phyloP scores from a whole-genome alignment of 2,329 filamentous ascomycete species.

The Massarina eburnea region DNA sequence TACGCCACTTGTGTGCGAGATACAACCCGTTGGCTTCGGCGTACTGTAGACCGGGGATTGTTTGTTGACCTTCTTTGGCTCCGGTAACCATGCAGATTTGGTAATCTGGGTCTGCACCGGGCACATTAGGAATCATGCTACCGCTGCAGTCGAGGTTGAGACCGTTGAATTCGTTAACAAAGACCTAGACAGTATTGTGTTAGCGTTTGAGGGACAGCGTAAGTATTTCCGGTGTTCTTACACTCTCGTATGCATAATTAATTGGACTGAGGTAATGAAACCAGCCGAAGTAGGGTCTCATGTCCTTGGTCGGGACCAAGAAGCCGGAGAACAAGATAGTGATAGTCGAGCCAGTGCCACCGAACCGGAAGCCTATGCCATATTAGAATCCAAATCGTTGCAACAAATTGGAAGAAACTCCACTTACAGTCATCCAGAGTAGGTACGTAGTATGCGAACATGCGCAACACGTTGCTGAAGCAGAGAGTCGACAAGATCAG shows the following conservation, averaged over 20 bases:
- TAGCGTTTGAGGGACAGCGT: neutral
- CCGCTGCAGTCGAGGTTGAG: slow-evolving; percentile 50
- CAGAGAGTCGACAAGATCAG: neutral
- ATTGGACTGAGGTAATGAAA: slow-evolving; percentile 75
- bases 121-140: slow-evolving; percentile 52
- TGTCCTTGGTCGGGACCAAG: slow-evolving; percentile 49
- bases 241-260: slow-evolving; percentile 73
- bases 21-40: slow-evolving; percentile 53
- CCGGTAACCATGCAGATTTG: slow-evolving; percentile 1
- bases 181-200: neutral
- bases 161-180: slow-evolving; percentile 52
- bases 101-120: neutral
- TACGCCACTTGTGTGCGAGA: slow-evolving; percentile 33
- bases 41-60: slow-evolving; percentile 61
- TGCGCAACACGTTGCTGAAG: slow-evolving; percentile 1
- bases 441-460: neutral
- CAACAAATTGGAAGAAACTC: too few relatives aligned
- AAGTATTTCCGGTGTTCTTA: slow-evolving; percentile 64
- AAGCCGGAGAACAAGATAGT: slow-evolving; percentile 65
- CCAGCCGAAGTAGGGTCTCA: slow-evolving; percentile 57
- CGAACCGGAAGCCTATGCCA: neutral
- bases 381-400: too few relatives aligned
- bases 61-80: slow-evolving; percentile 51
- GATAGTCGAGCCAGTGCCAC: slow-evolving; percentile 47
- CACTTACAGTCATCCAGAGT: slow-evolving; percentile 1